Evolutionary conservation across 768 basidiomycete species (phyloP).

Genomic region (Suillus americanus): DNA sequence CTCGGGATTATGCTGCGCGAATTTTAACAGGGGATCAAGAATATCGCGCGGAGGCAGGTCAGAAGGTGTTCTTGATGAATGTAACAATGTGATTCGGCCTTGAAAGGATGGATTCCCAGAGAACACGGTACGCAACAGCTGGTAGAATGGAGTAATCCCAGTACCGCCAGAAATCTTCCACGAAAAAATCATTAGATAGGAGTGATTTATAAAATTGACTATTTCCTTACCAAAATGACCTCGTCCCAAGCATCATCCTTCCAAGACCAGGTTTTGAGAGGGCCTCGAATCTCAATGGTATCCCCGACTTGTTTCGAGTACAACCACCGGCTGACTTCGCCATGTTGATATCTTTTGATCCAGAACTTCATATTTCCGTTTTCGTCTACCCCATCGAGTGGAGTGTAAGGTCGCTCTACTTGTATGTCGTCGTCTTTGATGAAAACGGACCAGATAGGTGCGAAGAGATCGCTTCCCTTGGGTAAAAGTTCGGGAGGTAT

Average conservation of each 20-base stretch:
- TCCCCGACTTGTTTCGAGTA: constrained; percentile 70
- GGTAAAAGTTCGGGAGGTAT: constrained; percentile 47
- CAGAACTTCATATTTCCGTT: constrained; percentile 72
- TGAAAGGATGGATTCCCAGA: constrained; percentile 24
- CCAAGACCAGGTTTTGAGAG: constrained; percentile 64
- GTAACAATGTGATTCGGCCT: constrained; percentile 71
- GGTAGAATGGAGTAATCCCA: constrained; percentile 84
- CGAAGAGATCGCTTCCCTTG: constrained; percentile 20
- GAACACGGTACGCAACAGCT: constrained; percentile 63
- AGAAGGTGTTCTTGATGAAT: constrained; percentile 58
- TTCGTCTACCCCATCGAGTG: constrained; percentile 67
- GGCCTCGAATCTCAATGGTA: constrained; percentile 73
- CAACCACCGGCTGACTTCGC: constrained; percentile 84
- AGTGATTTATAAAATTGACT: background rate
- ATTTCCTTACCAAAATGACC: constrained; percentile 62
- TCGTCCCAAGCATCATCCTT: constrained; percentile 71
- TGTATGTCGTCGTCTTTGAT: constrained; percentile 89
- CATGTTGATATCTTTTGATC: constrained; percentile 76
- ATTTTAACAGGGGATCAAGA: constrained; percentile 49
- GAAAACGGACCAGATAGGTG: constrained; percentile 72
- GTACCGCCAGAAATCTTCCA: constrained; percentile 85
- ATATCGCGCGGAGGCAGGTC: constrained; percentile 72
- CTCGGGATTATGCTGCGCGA: constrained; percentile 53
- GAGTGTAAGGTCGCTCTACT: constrained; percentile 85
- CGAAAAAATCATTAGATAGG: background rate